These are phyloP conservation scores for Aspergillus amoenus DNA, from an alignment of 2,329 filamentous ascomycete genomes.

Conservation along the genomic window DNA sequence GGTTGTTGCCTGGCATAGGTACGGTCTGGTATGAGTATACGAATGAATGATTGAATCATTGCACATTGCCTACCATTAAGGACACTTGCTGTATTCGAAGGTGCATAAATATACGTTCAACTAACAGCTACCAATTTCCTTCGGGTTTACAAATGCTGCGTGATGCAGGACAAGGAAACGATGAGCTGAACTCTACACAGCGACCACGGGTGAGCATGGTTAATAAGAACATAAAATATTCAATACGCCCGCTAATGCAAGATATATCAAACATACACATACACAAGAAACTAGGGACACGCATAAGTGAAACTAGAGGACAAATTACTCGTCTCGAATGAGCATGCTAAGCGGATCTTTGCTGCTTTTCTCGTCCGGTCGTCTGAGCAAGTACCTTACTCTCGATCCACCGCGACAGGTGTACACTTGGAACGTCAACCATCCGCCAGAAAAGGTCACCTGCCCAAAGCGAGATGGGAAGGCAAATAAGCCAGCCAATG, in stretches of 20 bases:
- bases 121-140: background rate
- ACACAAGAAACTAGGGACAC: background rate
- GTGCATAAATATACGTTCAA: background rate
- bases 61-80: background rate
- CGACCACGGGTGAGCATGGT: background rate
- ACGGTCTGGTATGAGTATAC: constrained; percentile 33
- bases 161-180: background rate
- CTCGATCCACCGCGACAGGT: constrained; percentile 53
- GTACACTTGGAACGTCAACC: constrained; percentile 54
- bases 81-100: background rate
- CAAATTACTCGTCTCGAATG: background rate
- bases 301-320: background rate
- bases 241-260: constrained; percentile 11
- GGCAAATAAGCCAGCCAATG: constrained; percentile 40
- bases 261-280: background rate
- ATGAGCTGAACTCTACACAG: background rate
- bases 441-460: constrained; percentile 61
- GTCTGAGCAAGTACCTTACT: constrained; percentile 28
- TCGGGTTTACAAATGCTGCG: background rate
- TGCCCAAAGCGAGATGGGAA: constrained; percentile 51
- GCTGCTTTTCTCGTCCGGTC: constrained; percentile 6
- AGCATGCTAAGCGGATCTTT: constrained; percentile 7
- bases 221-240: background rate
- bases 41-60: constrained; percentile 34
- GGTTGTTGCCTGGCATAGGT: constrained; percentile 12